Percentiles rank a stretch among this genome's conserved stretches.
Evolutionary conservation across 2,329 filamentous ascomycete species (phyloP).

Genomic region (Septoria linicola): DNA sequence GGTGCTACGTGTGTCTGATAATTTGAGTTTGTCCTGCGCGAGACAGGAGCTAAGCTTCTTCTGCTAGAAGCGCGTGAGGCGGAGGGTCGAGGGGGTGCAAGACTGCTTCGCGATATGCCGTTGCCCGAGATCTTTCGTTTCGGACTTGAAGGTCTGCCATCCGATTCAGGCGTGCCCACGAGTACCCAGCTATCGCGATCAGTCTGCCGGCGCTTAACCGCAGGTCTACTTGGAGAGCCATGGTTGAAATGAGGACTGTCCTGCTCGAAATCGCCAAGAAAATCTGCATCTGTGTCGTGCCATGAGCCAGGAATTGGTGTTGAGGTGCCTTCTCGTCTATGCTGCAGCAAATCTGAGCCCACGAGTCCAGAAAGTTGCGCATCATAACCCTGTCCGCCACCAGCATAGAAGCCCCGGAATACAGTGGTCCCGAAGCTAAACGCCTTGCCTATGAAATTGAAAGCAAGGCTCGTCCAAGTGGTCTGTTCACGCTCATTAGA

Average conservation of each 20-base stretch:
- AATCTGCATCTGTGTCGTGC: constrained; percentile 51
- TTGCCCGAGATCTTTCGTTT: constrained; percentile 37
- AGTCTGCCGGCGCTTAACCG: constrained; percentile 48
- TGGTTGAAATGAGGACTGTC: constrained; percentile 43
- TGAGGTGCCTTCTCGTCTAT: constrained; percentile 30
- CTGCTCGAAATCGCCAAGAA: constrained; percentile 47
- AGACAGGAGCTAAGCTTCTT: constrained; percentile 43
- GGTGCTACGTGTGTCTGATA: constrained; percentile 40
- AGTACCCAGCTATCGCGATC: constrained; percentile 51
- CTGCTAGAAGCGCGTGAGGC: constrained; percentile 36
- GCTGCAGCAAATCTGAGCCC: constrained; percentile 28
- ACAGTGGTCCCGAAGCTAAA: constrained; percentile 77
- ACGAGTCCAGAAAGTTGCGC: constrained; percentile 39
- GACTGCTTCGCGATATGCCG: constrained; percentile 24
- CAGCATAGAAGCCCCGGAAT: constrained; percentile 83
- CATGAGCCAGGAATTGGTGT: constrained; percentile 57
- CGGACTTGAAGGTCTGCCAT: constrained; percentile 53
- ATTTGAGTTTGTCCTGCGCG: constrained; percentile 41
- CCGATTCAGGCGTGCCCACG: constrained; percentile 50
- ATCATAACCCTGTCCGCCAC: constrained; percentile 71
- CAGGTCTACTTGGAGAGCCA: constrained; percentile 24
- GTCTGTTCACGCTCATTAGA: constrained; percentile 23
- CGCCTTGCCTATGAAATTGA: constrained; percentile 70
- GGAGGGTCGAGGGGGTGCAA: constrained; percentile 21
- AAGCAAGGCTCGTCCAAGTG: constrained; percentile 58